Base-by-base conservation (phyloP, 2,329 filamentous ascomycete species). In the Dactylellina drechsleri region DNA sequence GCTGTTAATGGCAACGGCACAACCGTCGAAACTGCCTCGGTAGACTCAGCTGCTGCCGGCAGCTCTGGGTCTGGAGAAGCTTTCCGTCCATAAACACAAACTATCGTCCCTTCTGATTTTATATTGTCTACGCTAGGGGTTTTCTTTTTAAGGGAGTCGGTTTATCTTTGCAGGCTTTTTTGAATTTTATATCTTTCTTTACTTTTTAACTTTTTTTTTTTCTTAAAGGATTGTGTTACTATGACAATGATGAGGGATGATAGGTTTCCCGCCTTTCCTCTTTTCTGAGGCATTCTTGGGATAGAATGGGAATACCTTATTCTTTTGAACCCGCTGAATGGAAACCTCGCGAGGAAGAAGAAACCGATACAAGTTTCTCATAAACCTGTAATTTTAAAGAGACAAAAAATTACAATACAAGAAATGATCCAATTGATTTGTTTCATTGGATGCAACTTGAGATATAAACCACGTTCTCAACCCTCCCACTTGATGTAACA, bases 201-300 rank as follows among this genome's bases (percentile, higher is more conserved):
- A 23, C 23, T 23, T 23, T 23, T 23, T 23, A 23, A 2, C 23
- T 16, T 53, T 64, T 47, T 45, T 64, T 67, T 20, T 36, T 60
- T 66, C 10, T 15, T 68, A 45, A 50, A 58, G 45, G 26, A 59
- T 40, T 45, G 45, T 57, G 28, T 66, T 59, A 61, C 40, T 65
- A 57, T 41, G 28, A 43, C n/a, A 57, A 31, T 64, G 54, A 64
- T 53, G 54, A 20, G 52, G 1, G 20, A 36, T 36, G 20, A 36
- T 36, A 5, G 31, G 31, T 36, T 36, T 36, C 6, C 31, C 23
- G 23, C 23, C 23, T 36, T 7, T 1, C 6, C 31, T 36, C 31
- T 36, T 36, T 71, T 60, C 61, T 70, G 53, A 36, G 70, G 56
- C 70, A 76, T 71, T 66, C 71, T 57, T 53, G 62, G 57, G 49